Base-by-base conservation (phyloP, 768 basidiomycete genomes). In the Termitomyces sp. region DNA sequence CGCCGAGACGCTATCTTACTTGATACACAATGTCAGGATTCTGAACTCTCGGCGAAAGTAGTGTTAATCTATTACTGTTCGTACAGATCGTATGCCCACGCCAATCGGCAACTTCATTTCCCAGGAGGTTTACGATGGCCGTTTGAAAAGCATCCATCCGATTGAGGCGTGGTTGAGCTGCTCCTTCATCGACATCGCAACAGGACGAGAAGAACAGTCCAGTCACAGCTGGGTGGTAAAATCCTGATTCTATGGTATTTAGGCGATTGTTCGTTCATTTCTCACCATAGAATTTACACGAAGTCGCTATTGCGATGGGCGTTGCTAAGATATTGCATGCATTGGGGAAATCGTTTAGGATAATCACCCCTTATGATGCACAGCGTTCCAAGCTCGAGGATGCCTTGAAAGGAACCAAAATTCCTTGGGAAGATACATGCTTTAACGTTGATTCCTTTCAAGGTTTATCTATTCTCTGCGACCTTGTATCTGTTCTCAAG, bases 401-500 rank as follows among this genome's bases (percentile, higher is more conserved):
- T 1, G 67, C 69, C 9, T 69, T 91, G 13, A 77, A 85, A 62
- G 43, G 57, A 0, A 69, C 70, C 36, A 71, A 75, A 0, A 68
- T 90, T 0, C 64, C 71, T 1, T 85, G 81, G 81, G 66, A 80
- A 40, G 77, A 89, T 59, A 85, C 76, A 54, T 84, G 83, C 54
- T 91, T 88, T 73, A 90, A 87, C 67, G 83, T 91, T 28, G 89
- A 91, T 64, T 82, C 86, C 1, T 91, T 90, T 63, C 90, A 91
- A 78, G 88, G 88, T 83, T 63, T 54, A 32, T 13, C 22, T n/a
- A 28, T 26, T 46, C 69, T 45, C 10, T 52, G 28, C 51, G 24
- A 57, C 16, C 28, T 42, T 28, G 32, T n/a, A 10, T 40, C 3
- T 28, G 9, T 18, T 45, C 55, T 35, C 20, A 46, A 40, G 13